A percentile compares a stretch with the other conserved stretches of the same genome.
Conservation (phyloP, 495 filamentous ascomycete genomes). For the Trichocladium antarcticum region DNA sequence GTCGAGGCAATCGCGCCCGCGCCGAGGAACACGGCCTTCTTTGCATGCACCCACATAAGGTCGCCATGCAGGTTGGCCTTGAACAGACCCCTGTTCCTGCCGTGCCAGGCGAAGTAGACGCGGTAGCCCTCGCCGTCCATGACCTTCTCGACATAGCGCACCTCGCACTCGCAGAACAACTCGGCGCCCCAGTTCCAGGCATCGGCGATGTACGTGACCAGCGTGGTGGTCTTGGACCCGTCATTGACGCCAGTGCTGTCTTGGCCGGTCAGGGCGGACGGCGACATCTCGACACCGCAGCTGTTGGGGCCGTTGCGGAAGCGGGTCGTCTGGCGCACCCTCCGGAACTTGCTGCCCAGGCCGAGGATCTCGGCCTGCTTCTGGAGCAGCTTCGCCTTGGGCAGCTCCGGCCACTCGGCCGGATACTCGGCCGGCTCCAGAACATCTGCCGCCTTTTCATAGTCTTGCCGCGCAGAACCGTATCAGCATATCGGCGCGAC, state of each 20-base stretch:
- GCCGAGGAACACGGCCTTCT: slow-evolving; percentile 49
- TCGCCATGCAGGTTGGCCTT: slow-evolving; percentile 46
- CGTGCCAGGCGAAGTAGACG: slow-evolving; percentile 57
- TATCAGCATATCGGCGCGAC: no score
- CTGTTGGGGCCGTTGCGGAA: slow-evolving; percentile 50
- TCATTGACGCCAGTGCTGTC: slow-evolving; percentile 57
- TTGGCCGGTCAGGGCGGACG: slow-evolving; percentile 48
- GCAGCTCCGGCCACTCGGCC: slow-evolving; percentile 41
- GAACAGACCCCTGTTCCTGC: slow-evolving; percentile 47
- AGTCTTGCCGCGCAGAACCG: slow-evolving; percentile 32
- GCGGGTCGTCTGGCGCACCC: slow-evolving; percentile 49
- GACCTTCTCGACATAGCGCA: slow-evolving; percentile 50
- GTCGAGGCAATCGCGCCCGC: slow-evolving; percentile 52
- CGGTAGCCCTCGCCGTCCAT: slow-evolving; percentile 44
- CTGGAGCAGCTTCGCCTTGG: slow-evolving; percentile 47
- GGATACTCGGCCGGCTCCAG: slow-evolving; percentile 52
- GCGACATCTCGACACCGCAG: slow-evolving; percentile 50
- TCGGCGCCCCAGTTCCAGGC: slow-evolving; percentile 68
- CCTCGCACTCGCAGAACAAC: slow-evolving; percentile 62
- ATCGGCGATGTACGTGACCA: slow-evolving; percentile 58
- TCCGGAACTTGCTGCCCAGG: slow-evolving; percentile 42
- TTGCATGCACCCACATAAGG: slow-evolving; percentile 58
- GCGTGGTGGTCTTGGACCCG: slow-evolving; percentile 52
- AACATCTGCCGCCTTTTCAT: slow-evolving; percentile 43
- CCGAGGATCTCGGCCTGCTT: slow-evolving; percentile 44